These are phyloP conservation scores for Bullera alba DNA, from an alignment of 768 basidiomycete species.

Conservation along the genomic window DNA sequence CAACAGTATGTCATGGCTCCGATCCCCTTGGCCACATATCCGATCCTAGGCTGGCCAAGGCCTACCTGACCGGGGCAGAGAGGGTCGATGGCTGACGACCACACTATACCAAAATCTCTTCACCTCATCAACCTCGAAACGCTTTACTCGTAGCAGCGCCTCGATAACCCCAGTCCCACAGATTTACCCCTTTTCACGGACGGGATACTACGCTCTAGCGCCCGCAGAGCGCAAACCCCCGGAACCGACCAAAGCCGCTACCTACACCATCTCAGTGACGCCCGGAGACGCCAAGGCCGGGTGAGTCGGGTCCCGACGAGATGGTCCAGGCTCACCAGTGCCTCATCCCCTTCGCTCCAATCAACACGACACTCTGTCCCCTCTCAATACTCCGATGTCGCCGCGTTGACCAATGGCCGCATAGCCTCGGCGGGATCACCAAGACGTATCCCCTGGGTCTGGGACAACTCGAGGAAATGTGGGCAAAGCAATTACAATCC, in stretches of 20 bases:
- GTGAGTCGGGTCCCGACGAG: neutral
- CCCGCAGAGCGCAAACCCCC: constrained; percentile 6
- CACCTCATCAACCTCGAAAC: too few relatives aligned
- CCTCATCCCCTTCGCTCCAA: neutral
- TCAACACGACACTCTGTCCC: neutral
- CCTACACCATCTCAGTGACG: constrained; percentile 1
- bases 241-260: constrained; percentile 1
- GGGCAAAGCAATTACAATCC: neutral
- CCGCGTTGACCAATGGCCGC: too few relatives aligned
- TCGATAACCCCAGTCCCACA: constrained; percentile 28
- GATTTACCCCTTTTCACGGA: constrained; percentile 35
- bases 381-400: too few relatives aligned
- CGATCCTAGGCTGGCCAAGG: constrained; percentile 11
- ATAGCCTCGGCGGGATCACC: neutral
- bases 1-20: constrained; percentile 28
- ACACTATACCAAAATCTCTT: too few relatives aligned
- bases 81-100: neutral
- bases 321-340: neutral
- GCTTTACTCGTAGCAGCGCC: constrained; percentile 14
- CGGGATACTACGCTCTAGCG: constrained; percentile 31
- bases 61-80: neutral
- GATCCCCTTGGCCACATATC: constrained; percentile 6
- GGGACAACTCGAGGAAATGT: neutral
- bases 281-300: neutral
- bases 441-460: neutral